These are phyloP conservation scores for Rhododendron ferrugineum DNA, from an alignment of 148 eudicot species.

Conservation along the genomic window DNA sequence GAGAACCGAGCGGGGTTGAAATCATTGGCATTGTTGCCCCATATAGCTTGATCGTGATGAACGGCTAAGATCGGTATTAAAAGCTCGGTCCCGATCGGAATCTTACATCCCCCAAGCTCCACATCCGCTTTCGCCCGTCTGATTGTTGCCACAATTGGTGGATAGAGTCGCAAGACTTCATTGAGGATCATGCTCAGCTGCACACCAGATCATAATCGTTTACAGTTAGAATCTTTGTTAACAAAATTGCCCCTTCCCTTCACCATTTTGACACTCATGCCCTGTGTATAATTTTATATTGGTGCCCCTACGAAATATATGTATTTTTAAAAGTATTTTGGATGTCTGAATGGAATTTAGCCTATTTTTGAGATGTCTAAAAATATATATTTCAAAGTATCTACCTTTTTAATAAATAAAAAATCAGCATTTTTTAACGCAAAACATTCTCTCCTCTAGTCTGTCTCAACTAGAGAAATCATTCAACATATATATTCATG, in stretches of 20 bases:
- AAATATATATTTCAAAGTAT: no score
- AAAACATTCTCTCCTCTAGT: no score
- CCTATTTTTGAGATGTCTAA: no score
- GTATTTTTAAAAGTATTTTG: no score
- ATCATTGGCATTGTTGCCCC: constrained; percentile 74
- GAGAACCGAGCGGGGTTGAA: constrained; percentile 73
- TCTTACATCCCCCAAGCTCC: constrained; percentile 54
- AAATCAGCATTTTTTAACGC: no score
- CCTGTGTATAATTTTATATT: no score
- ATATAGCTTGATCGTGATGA: constrained; percentile 68
- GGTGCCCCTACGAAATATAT: no score
- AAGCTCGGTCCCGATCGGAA: constrained; percentile 76
- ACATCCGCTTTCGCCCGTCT: constrained; percentile 73
- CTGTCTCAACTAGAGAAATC: no score
- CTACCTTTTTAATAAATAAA: no score
- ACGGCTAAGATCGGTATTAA: constrained; percentile 84
- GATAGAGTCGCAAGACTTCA: constrained; percentile 73
- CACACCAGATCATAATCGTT: constrained; percentile 12
- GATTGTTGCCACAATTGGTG: constrained; percentile 83
- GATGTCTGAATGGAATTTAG: no score
- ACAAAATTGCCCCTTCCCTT: background rate
- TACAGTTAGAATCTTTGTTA: background rate
- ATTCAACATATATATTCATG: no score
- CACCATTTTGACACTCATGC: background rate
- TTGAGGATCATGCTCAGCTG: constrained; percentile 89